Base-by-base conservation (phyloP, 306 rosid genomes). In the Fragaria ananassa region DNA sequence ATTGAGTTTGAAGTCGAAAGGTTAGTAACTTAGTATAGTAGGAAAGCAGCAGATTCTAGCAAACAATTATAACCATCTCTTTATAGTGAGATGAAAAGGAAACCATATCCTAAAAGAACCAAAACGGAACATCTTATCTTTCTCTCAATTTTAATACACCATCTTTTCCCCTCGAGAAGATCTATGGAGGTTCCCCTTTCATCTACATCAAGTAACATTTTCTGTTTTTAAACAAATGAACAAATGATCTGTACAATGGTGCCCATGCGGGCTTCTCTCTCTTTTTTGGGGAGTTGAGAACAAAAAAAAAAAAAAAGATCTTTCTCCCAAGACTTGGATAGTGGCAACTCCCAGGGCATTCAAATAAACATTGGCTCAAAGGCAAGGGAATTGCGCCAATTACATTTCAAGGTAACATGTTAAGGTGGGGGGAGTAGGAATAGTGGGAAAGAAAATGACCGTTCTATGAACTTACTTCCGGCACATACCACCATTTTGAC, bases 231-330 rank as follows among this genome's bases (percentile, higher is more conserved):
- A 81, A 77, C 70, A 83, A 85, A 93, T 85, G 84, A 91, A 93
- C 81, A 87, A 93, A 88, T 85, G 0, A 73, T 79, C 82, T 88
- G 81, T 85, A 84, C 91, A 85, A 46, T 70, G 86, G n/a, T 71
- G 79, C 88, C 87, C 54, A 79, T 51, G 71, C 67, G 74, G 82
- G 85, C 77, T 76, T 46, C 81, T 78, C 80, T 68, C 69, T 41
- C 80, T 66, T 83, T 83, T 21, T 62, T 72, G 42, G 42, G 42
- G 31, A 29, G 31, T 29, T 29, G 31, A 29, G 31, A 29, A 29
- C 31, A 29, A 29, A 29, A 29, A 27, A 27, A 25, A 25, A 72
- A 25, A 80, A 70, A 76, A 53, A 64, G 72, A 54, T 80, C 74
- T 85, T 72, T 78, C 83, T 79, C 86, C 86, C 76, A 72, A 70